Base-by-base conservation (phyloP, 352 stramenopile genomes). In the Phytopythium cucurbitacearum region DNA sequence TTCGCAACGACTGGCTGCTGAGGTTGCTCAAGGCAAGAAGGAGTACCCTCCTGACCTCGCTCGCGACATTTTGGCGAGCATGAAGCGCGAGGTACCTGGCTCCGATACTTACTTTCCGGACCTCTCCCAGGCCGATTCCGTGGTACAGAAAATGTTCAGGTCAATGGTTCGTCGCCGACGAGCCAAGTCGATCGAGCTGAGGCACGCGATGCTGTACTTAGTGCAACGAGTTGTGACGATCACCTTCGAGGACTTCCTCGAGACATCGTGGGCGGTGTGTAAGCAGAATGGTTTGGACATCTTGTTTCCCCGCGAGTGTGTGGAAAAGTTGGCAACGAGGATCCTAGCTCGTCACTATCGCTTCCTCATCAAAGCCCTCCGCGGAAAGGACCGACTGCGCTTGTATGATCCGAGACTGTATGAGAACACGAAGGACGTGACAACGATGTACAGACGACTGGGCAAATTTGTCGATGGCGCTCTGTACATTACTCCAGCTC, bases 41-140 rank as follows among this genome's bases (percentile, higher is more conserved):
- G 48, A 53, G 0, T 53, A 62, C 41, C 41, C 53, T 6, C 15
- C n/a, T 1, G 43, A 28, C 8, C 51, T 68, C 36, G 44, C 71
- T 28, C 45, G 63, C n/a, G 53, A 68, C 3, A 48, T 55, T 6
- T 37, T 70, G n/a, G 38, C 44, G 2, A 55, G 69, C 15, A 87
- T 90, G 80, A 80, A 70, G 48, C 60, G 69, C n/a, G 56, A 75
- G 41, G 59, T 85, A 13, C 60, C 76, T 6, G 66, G 66, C 40
- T 67, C 70, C 0, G 70, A 85, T 15, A 56, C 68, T 5, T 60
- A 81, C 42, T 85, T 87, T 54, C 80, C 80, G 10, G 45, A 56
- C 35, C 52, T 50, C 9, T 51, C 72, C 9, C 49, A 80, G 21
- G 59, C 82, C 7, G 51, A 74, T 13, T 50, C 64, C 7, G 60